These are phyloP conservation scores for Drechslera avenae DNA, from an alignment of 2,329 filamentous ascomycete genomes.

Conservation along the genomic window DNA sequence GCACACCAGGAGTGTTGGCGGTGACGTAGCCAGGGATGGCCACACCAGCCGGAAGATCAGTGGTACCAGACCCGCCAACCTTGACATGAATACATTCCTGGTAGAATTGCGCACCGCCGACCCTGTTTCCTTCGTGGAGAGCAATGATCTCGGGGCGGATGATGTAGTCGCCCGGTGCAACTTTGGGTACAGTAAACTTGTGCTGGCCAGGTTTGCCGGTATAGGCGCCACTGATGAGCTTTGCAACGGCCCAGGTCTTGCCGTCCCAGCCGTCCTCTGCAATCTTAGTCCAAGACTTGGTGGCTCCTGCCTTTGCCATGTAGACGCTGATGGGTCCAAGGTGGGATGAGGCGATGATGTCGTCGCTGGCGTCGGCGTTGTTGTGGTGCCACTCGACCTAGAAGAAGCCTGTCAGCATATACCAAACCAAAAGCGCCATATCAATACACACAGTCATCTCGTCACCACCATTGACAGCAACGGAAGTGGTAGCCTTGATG, in stretches of 20 bases:
- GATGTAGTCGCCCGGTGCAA: constrained; percentile 51
- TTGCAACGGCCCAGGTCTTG: constrained; percentile 50
- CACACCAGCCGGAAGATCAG: constrained; percentile 48
- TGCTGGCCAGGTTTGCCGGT: constrained; percentile 49
- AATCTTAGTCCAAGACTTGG: constrained; percentile 57
- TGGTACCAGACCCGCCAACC: constrained; percentile 42
- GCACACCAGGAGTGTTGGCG: constrained; percentile 47
- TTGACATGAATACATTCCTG: constrained; percentile 52
- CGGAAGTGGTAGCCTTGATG: constrained; percentile 47
- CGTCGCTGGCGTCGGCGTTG: constrained; percentile 51
- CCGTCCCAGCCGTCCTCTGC: constrained; percentile 46
- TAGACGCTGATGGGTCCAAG: constrained; percentile 60
- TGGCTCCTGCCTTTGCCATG: constrained; percentile 51
- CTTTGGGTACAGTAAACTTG: constrained; percentile 48
- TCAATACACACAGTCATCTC: constrained; percentile 40
- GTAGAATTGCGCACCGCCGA: constrained; percentile 52
- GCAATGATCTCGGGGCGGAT: constrained; percentile 54
- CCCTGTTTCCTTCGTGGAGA: constrained; percentile 48
- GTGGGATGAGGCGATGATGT: constrained; percentile 60
- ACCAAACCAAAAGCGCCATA: background rate
- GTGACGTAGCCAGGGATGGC: constrained; percentile 54
- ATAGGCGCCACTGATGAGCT: constrained; percentile 40
- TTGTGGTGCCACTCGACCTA: constrained; percentile 59
- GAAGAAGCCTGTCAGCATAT: constrained; percentile 5
- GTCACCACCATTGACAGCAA: constrained; percentile 56